Base-by-base conservation (phyloP, 257 asterid species). In the Gynochthodes officinalis region DNA sequence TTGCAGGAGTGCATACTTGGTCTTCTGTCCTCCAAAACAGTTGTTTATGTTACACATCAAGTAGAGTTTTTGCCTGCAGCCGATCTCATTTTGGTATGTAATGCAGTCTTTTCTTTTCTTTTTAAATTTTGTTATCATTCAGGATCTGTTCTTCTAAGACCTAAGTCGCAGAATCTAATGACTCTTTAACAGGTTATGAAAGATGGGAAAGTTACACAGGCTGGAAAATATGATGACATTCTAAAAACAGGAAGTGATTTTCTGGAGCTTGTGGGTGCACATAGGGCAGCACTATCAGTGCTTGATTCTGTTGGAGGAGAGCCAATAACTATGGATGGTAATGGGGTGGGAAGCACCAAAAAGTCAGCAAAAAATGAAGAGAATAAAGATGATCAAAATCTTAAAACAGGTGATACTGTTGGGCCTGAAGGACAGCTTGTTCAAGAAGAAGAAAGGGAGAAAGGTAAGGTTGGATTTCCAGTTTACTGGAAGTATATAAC, bases 401-500 rank as follows among this genome's bases (percentile, higher is more conserved):
- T 76, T 50, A 72, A 81, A 68, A 15, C 60, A 32, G 86, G 83
- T 70, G 76, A 73, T 35, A 39, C 7, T 27, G 82, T 14, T 25
- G 86, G 65, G 59, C 70, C 72, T 39, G 85, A 82, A 72, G 86
- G 83, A 46, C 96, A 91, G 80, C 90, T 91, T 66, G 96, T 93
- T 74, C 86, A 91, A 82, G 97, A 93, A 78, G 97, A 93, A 82
- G 98, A 91, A 82, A 87, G 98, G 75, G 97, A 86, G 84, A 91
- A 87, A 75, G 98, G 98, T 46, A 86, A 75, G 43, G 95, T 91
- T 58, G 95, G 96, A 21, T 52, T 89, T 46, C 75, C 87, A 16
- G 87, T 93, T 67, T 93, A 93, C 76, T 91, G 97, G 96, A 88
- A 86, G 39, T 93, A 89, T 65, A 76, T 93, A 27, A 91, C 88